A percentile compares a stretch with the other conserved stretches of the same genome.
phyloP scores from a whole-genome alignment of 2,329 filamentous ascomycete species.

The Aspergillus terreus region DNA sequence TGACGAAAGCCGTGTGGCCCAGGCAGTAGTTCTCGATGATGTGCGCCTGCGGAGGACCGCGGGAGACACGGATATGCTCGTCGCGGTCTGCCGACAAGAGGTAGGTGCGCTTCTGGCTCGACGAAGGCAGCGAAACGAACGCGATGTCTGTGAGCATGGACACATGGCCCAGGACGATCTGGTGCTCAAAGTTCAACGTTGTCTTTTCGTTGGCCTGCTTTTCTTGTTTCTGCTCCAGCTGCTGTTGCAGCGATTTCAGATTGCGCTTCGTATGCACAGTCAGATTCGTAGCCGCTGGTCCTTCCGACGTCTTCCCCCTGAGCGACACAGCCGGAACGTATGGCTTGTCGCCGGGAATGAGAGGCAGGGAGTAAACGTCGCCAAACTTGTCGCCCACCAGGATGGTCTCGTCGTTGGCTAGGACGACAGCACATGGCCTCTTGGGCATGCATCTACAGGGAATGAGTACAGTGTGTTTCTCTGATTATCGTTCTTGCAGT shows the following conservation, averaged over 20 bases:
- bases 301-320: conserved; percentile 28
- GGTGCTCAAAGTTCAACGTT: conserved; percentile 64
- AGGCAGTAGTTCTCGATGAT: conserved; percentile 88
- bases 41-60: conserved; percentile 76
- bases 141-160: conserved; percentile 83
- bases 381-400: conserved; percentile 92
- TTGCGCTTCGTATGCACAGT: conserved; percentile 64
- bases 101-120: conserved; percentile 50
- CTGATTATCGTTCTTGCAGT: not conserved
- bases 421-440: conserved; percentile 70
- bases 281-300: conserved; percentile 53
- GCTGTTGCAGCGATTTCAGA: conserved; percentile 54
- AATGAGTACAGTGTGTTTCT: conserved; percentile 8
- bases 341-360: conserved; percentile 48
- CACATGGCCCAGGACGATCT: conserved; percentile 84
- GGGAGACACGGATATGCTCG: conserved; percentile 84
- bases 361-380: conserved; percentile 85
- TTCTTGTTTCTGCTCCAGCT: conserved; percentile 45
- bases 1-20: conserved; percentile 82
- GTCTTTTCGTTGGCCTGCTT: conserved; percentile 43
- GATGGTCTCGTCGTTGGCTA: conserved; percentile 71
- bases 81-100: conserved; percentile 67
- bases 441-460: conserved; percentile 74
- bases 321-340: conserved; percentile 34
- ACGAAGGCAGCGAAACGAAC: conserved; percentile 48